These are phyloP conservation scores for Fusarium tjaetaba DNA, from an alignment of 2,329 filamentous ascomycete genomes.

Conservation along the genomic window DNA sequence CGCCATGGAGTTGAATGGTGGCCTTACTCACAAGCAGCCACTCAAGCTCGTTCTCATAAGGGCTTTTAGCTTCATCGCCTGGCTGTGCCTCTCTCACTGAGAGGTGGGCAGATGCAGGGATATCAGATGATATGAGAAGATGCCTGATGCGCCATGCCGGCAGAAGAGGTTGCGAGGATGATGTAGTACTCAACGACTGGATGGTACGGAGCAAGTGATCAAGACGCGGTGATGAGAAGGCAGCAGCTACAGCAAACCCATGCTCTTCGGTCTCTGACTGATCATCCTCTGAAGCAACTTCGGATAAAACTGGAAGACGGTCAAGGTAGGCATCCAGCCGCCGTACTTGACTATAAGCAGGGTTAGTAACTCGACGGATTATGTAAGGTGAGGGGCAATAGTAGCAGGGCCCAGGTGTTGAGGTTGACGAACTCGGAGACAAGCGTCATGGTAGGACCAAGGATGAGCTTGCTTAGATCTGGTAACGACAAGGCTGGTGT, in stretches of 20 bases:
- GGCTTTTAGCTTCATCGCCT: conserved; percentile 48
- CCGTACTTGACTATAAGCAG: conserved; percentile 63
- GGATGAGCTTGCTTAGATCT: conserved; percentile 21
- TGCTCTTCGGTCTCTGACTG: conserved; percentile 50
- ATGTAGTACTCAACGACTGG: conserved; percentile 75
- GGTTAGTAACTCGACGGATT: conserved; percentile 28
- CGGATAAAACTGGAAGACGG: conserved; percentile 59
- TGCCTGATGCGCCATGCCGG: conserved; percentile 66
- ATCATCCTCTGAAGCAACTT: conserved; percentile 56
- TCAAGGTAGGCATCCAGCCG: conserved; percentile 73
- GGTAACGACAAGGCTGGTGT: conserved; percentile 13
- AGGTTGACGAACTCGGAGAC: conserved; percentile 45
- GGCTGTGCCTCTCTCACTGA: conserved; percentile 40
- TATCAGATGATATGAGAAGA: conserved; percentile 70
- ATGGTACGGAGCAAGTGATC: conserved; percentile 74
- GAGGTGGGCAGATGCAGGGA: conserved; percentile 57
- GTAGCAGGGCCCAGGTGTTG: neutral
- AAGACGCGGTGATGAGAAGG: conserved; percentile 63
- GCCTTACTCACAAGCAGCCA: conserved; percentile 94
- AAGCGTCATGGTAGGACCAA: conserved; percentile 40
- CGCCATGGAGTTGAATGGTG: conserved; percentile 87
- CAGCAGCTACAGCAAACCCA: conserved; percentile 50
- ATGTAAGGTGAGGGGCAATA: neutral
- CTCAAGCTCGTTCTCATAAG: conserved; percentile 81
- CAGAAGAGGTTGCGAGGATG: conserved; percentile 71